A percentile compares a stretch with the other conserved stretches of the same genome.
Conservation (phyloP, 306 rosid species). For the Clitoria ternatea region DNA sequence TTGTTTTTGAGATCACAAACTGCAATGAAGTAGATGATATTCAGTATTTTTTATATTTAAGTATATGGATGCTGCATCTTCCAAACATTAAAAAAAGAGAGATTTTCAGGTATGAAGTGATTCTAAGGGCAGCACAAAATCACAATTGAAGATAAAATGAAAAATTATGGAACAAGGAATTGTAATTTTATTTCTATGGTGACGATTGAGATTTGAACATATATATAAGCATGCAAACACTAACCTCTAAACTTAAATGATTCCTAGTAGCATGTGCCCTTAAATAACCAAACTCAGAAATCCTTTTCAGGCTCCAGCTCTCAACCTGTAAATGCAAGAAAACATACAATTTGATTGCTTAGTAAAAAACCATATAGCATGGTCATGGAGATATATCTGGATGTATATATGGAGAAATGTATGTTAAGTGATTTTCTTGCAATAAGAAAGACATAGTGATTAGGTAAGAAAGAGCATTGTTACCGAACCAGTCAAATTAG, state of each 20-base stretch:
- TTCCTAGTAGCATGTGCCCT: conserved; percentile 59
- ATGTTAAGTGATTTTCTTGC: background rate
- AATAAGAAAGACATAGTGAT: too few species aligned
- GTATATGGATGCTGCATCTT: background rate
- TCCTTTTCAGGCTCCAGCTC: conserved; percentile 64
- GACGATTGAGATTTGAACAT: background rate
- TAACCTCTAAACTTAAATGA: conserved; percentile 59
- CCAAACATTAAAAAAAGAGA: background rate
- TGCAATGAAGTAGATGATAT: conserved; percentile 26
- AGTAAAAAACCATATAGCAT: background rate
- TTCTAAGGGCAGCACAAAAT: background rate
- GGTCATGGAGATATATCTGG: background rate
- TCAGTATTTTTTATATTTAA: background rate
- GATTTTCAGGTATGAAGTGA: background rate
- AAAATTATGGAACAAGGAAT: background rate
- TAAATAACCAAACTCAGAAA: conserved; percentile 58
- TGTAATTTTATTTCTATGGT: background rate
- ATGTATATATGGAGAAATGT: background rate
- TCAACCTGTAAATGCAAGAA: conserved; percentile 24
- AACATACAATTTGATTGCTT: conserved; percentile 2
- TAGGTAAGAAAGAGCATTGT: too few species aligned
- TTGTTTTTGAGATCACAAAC: conserved; percentile 54
- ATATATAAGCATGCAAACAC: conserved; percentile 11
- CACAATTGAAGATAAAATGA: background rate
- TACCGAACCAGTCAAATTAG: too few species aligned